These are phyloP conservation scores for Neonectria coccinea DNA, from an alignment of 2,329 filamentous ascomycete genomes.

Conservation along the genomic window DNA sequence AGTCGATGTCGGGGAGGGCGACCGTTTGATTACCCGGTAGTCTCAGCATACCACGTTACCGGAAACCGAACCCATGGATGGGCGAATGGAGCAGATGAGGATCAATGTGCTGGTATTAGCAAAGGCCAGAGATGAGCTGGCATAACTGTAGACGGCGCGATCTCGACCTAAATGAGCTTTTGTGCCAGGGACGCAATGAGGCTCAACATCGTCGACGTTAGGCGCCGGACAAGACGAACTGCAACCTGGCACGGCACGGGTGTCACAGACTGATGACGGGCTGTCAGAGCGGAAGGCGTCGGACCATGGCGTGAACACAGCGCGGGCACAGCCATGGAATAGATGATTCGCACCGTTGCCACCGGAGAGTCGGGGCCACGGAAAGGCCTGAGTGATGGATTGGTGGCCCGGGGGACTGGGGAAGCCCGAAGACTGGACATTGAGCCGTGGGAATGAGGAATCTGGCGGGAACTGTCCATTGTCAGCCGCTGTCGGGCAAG, in stretches of 20 bases:
- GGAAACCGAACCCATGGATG: slow-evolving; percentile 20
- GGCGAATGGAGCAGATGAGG: background rate
- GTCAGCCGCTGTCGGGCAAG: slow-evolving; percentile 8
- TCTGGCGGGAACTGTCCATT: slow-evolving; percentile 24
- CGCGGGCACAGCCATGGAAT: slow-evolving; percentile 17
- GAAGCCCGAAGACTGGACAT: slow-evolving; percentile 28
- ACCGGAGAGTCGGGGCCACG: slow-evolving; percentile 31
- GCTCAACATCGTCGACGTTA: slow-evolving; percentile 10
- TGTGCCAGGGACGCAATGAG: slow-evolving; percentile 20
- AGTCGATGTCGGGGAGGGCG: background rate
- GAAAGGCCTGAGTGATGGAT: slow-evolving; percentile 13
- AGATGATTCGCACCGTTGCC: slow-evolving; percentile 33
- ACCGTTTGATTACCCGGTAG: slow-evolving; percentile 2
- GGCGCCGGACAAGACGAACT: slow-evolving; percentile 1
- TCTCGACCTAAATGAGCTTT: slow-evolving; percentile 8
- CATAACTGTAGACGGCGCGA: slow-evolving; percentile 6
- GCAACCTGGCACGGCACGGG: slow-evolving; percentile 4
- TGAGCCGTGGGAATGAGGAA: slow-evolving; percentile 35
- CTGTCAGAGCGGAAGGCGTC: slow-evolving; percentile 26
- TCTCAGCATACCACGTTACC: slow-evolving; percentile 24
- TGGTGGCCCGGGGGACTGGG: slow-evolving; percentile 18
- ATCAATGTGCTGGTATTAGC: background rate
- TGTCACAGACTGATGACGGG: slow-evolving; percentile 14
- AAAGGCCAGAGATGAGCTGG: slow-evolving; percentile 28
- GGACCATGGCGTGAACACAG: slow-evolving; percentile 32